phyloP scores from a whole-genome alignment of 345 rosid species.

The Fremontodendron californicum region DNA sequence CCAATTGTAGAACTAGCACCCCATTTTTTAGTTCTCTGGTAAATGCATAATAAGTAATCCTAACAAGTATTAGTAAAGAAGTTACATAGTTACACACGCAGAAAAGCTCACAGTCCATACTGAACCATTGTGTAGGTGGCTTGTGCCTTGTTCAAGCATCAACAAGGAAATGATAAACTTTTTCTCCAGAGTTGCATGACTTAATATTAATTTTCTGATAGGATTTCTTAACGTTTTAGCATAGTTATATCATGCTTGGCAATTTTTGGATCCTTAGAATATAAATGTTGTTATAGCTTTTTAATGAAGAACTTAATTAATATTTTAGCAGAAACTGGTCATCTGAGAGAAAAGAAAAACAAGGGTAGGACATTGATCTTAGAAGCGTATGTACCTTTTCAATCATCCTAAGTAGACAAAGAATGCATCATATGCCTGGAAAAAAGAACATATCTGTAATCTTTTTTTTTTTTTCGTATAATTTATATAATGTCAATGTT shows the following conservation, averaged over 20 bases:
- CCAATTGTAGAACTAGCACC: neutral
- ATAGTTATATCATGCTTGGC: neutral
- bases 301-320: neutral
- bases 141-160: neutral
- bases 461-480: neutral
- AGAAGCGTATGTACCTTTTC: neutral
- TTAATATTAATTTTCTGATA: neutral
- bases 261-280: neutral
- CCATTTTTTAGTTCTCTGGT: conserved; percentile 3
- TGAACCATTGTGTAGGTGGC: neutral
- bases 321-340: neutral
- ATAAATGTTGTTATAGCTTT: neutral
- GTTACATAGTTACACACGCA: neutral
- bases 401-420: neutral
- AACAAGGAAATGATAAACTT: neutral
- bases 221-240: neutral
- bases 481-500: conserved; percentile 17
- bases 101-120: neutral
- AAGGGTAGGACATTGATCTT: neutral
- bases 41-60: neutral
- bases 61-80: conserved; percentile 1
- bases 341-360: neutral
- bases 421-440: neutral
- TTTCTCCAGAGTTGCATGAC: neutral
- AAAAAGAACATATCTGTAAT: neutral